These are phyloP conservation scores for Termitomyces sp. DNA, from an alignment of 768 basidiomycete genomes.

Conservation along the genomic window DNA sequence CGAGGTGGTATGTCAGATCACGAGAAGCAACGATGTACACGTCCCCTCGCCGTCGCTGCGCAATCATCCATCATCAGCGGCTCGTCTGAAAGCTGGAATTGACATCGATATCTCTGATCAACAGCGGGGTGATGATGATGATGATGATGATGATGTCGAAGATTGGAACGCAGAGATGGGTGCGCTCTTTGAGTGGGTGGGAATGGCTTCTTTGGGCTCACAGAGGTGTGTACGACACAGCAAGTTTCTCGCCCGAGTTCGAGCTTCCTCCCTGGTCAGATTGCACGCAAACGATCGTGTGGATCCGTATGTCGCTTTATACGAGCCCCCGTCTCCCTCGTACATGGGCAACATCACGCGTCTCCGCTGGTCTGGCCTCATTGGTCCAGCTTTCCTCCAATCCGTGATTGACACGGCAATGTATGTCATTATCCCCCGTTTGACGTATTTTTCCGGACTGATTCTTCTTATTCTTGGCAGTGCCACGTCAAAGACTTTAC, in stretches of 20 bases:
- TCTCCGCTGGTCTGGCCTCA: conserved; percentile 56
- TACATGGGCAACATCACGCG: conserved; percentile 42
- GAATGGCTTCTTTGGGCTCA: conserved; percentile 60
- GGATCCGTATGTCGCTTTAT: conserved; percentile 65
- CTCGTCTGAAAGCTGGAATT: neutral
- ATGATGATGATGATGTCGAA: conserved; percentile 29
- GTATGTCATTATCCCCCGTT: conserved; percentile 20
- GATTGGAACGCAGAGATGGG: conserved; percentile 43
- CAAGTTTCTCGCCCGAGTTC: too few species aligned
- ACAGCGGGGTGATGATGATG: conserved; percentile 16
- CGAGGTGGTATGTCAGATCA: conserved; percentile 19
- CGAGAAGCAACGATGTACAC: conserved; percentile 26
- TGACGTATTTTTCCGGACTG: neutral
- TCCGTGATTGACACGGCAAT: conserved; percentile 37
- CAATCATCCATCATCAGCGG: conserved; percentile 6
- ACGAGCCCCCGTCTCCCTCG: conserved; percentile 45
- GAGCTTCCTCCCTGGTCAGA: too few species aligned
- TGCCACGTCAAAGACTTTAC: conserved; percentile 3
- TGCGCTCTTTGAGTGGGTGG: conserved; percentile 66
- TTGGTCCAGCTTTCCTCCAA: conserved; percentile 48
- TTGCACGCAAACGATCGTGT: conserved; percentile 55
- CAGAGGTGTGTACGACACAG: conserved; percentile 54
- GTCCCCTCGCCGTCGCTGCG: conserved; percentile 29
- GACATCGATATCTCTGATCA: neutral
- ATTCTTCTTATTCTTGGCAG: neutral